Evolutionary conservation across 768 basidiomycete species (phyloP).

Genomic region (Mycena kentingensis): DNA sequence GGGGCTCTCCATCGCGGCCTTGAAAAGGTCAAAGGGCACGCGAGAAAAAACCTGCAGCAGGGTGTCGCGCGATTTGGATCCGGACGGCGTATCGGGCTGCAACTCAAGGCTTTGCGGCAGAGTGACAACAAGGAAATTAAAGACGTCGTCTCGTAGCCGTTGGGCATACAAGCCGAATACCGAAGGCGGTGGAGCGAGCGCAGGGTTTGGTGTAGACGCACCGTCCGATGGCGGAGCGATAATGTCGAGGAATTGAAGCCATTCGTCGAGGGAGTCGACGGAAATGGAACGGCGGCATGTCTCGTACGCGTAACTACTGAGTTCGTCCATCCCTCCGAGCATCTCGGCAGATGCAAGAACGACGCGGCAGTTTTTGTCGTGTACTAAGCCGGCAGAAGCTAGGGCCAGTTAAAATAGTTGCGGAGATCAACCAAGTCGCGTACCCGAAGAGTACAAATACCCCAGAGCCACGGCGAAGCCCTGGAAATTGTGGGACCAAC

Average conservation of each 20-base stretch:
- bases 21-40: conserved; percentile 88
- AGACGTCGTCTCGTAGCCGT: conserved; percentile 72
- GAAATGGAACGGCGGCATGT: conserved; percentile 75
- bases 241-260: conserved; percentile 76
- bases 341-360: conserved; percentile 85
- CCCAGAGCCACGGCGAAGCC: conserved; percentile 55
- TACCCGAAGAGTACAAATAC: conserved; percentile 73
- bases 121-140: conserved; percentile 74
- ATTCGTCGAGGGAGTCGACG: conserved; percentile 70
- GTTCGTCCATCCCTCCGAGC: conserved; percentile 85
- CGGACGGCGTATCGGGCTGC: conserved; percentile 42
- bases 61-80: conserved; percentile 55
- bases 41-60: conserved; percentile 74
- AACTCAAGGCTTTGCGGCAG: conserved; percentile 69
- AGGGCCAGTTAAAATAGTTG: background rate
- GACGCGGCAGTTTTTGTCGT: conserved; percentile 78
- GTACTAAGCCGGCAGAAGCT: conserved; percentile 62
- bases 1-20: conserved; percentile 77
- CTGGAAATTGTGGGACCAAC: conserved; percentile 8
- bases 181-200: conserved; percentile 50
- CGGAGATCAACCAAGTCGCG: background rate
- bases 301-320: conserved; percentile 78
- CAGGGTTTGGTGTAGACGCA: conserved; percentile 43
- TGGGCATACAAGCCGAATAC: conserved; percentile 81
- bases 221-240: conserved; percentile 55